Evolutionary conservation across 495 filamentous ascomycete species (phyloP), one percentile per base, ranked within the genome.

Genomic region (Podospora didyma): DNA sequence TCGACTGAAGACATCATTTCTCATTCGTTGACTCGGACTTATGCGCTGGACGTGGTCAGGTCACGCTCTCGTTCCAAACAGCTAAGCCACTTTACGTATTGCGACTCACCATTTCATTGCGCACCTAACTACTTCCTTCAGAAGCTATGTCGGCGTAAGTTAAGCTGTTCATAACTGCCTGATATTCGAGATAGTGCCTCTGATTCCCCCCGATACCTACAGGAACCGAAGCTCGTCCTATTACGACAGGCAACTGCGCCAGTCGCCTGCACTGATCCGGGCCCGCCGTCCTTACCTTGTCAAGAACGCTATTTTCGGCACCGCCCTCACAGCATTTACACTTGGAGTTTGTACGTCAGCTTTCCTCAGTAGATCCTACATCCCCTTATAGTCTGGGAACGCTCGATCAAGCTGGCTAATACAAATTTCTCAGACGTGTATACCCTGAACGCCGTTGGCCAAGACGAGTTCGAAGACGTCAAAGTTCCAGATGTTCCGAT

Each of bases 391-490:
- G n/a, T 7, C 49, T 16, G 34, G 11, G 3, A 20, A n/a, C n/a
- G n/a, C 22, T 14, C 22, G 21, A 21, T 7, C 4, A 45, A 10
- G 7, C 3, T 41, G 26, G 37, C 51, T 56, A 41, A 63, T 46
- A 31, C 47, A 9, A 21, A 17, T 52, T 28, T 7, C 2, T 5
- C 19, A 98, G 94, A 96, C 68, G 73, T 83, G 51, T 97, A 88
- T 73, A 97, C 94, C 9, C 88, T 99, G 67, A 79, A 76, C 51
- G 91, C 88, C 22, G 86, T 99, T 66, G 87, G 91, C 35, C 95
- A 97, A 74, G 94, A 99, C 71, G 91, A 99, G 58, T 99, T 99
- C 81, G 90, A 93, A 62, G 94, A 99, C 68, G 92, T 99, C 53
- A 83, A 84, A 64, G 85, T 96, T 44, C 92, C 93, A 48, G 86